Evolutionary conservation across 192 early-diverging fungal genomes (phyloP).

Genomic region (Kappamyces sp.): DNA sequence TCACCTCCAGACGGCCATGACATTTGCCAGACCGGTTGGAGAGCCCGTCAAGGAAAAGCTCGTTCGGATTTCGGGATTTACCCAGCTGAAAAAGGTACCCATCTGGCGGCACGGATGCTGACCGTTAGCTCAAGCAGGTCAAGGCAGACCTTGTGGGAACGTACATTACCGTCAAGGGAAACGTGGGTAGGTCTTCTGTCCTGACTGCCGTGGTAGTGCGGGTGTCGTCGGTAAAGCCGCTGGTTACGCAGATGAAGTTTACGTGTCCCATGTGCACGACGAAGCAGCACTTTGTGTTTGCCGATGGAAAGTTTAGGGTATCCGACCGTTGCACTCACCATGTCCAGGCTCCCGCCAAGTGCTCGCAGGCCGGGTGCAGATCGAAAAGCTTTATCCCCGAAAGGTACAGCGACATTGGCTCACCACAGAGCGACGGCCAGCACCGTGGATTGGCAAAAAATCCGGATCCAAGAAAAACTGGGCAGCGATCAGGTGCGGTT

Average conservation of each 20-base stretch:
- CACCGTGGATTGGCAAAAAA: slow-evolving; percentile 72
- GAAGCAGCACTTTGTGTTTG: slow-evolving; percentile 49
- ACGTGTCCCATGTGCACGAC: slow-evolving; percentile 51
- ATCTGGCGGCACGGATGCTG: no score
- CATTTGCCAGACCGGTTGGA: no score
- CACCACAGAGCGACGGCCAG: slow-evolving; percentile 32
- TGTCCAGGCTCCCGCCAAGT: no score
- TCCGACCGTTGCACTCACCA: slow-evolving; percentile 29
- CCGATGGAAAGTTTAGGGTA: slow-evolving; percentile 56
- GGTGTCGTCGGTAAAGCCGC: slow-evolving; percentile 64
- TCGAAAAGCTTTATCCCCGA: slow-evolving; percentile 58
- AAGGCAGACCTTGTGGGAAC: no score
- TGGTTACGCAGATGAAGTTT: slow-evolving; percentile 59
- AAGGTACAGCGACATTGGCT: slow-evolving; percentile 39
- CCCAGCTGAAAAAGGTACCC: no score
- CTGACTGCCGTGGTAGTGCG: slow-evolving; percentile 81
- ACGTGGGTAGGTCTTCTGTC: no score
- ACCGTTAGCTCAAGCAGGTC: no score
- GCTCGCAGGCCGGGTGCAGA: slow-evolving; percentile 59
- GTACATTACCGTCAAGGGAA: no score
- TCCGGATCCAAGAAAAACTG: slow-evolving; percentile 72
- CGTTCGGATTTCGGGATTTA: no score
- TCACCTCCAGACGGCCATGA: no score
- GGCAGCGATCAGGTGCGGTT: slow-evolving; percentile 63
- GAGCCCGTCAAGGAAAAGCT: no score